Evolutionary conservation across 345 rosid species (phyloP).

Genomic region (Salix koriyanagi): DNA sequence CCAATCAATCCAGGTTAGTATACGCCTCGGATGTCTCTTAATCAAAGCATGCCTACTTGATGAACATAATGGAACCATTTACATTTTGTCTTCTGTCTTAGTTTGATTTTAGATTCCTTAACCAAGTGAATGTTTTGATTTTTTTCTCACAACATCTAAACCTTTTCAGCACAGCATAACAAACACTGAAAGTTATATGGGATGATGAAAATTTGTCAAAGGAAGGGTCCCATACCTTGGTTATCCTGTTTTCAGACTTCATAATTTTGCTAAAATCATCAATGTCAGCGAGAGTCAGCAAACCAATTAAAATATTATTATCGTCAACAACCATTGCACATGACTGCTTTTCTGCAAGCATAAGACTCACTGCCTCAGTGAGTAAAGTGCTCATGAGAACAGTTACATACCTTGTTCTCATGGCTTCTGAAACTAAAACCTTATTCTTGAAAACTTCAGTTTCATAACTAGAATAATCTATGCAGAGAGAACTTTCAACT

Average conservation of each 20-base stretch:
- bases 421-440: slow-evolving; percentile 73
- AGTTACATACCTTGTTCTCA: slow-evolving; percentile 77
- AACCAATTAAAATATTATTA: slow-evolving; percentile 54
- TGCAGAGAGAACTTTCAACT: slow-evolving; percentile 83
- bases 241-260: slow-evolving; percentile 31
- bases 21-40: background rate
- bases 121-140: background rate
- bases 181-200: background rate
- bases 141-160: background rate
- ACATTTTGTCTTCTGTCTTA: background rate
- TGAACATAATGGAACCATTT: background rate
- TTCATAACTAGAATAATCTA: slow-evolving; percentile 42
- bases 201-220: background rate
- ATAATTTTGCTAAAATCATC: slow-evolving; percentile 49
- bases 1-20: background rate
- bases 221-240: slow-evolving; percentile 46
- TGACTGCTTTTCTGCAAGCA: slow-evolving; percentile 85
- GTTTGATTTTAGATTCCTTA: background rate
- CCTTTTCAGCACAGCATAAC: background rate
- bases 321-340: slow-evolving; percentile 75
- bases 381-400: slow-evolving; percentile 62
- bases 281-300: slow-evolving; percentile 61
- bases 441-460: slow-evolving; percentile 41
- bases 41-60: background rate
- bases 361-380: slow-evolving; percentile 66